Evolutionary conservation across 345 rosid genomes (phyloP).

Genomic region (Xanthoceras sorbifolium): DNA sequence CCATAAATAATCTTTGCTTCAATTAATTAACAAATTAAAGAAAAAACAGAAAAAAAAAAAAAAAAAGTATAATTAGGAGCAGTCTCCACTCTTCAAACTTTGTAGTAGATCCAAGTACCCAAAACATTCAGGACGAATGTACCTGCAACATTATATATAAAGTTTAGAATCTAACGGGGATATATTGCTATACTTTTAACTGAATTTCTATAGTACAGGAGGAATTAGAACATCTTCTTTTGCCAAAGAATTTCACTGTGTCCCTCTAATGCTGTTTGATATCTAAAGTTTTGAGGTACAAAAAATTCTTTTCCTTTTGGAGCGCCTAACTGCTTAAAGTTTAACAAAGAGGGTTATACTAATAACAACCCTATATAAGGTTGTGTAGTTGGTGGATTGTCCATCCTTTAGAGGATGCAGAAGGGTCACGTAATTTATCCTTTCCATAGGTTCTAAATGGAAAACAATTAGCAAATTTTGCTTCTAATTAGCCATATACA

Average conservation of each 20-base stretch:
- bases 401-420: too few relatives aligned
- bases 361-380: background rate
- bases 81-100: conserved; percentile 59
- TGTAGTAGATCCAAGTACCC: conserved; percentile 73
- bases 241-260: background rate
- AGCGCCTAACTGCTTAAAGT: too few relatives aligned
- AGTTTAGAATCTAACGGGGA: background rate
- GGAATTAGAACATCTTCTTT: background rate
- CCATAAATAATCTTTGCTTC: background rate
- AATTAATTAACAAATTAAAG: background rate
- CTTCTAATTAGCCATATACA: too few relatives aligned
- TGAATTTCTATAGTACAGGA: background rate
- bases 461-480: too few relatives aligned
- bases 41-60: background rate
- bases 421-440: too few relatives aligned
- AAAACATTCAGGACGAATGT: conserved; percentile 58
- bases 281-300: too few relatives aligned
- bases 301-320: too few relatives aligned
- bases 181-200: too few relatives aligned
- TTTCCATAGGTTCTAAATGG: too few relatives aligned
- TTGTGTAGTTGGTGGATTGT: background rate
- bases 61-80: conserved; percentile 36
- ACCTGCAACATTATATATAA: conserved; percentile 45
- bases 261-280: background rate
- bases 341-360: background rate